Evolutionary conservation across 176 grass and related monocot species (phyloP), one percentile per base, ranked within the genome.

Genomic region (Bothriochloa decipiens): DNA sequence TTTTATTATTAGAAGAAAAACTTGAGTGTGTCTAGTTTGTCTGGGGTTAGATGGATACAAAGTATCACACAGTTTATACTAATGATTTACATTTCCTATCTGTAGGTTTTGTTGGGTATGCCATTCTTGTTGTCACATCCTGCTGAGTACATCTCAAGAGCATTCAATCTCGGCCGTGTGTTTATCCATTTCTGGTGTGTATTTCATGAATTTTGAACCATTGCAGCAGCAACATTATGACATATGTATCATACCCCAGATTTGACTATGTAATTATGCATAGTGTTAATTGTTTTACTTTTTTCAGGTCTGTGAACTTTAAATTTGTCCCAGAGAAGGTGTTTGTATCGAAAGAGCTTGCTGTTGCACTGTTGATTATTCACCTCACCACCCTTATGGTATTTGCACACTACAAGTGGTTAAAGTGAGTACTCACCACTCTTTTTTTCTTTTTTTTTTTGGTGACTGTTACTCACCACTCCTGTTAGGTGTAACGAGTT

Each of bases 131-230:
- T 90, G 80, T 85, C 78, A 42, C 69, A 95, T 92, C 93, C 91
- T 65, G 58, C 92, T 86, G 89, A 89, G 76, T 98, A 95, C 85
- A 87, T 98, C 49, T 89, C 96, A 88, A 84, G 89, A 86, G 96
- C 96, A 76, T 98, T 98, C 86, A 91, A 98, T 79, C 89, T 98
- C 29, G 96, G 93, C 1, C 93, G 93, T 80, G 89, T 98, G 80
- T 98, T 98, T 76, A 96, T 98, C 85, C 96, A 98, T 86, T 95
- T 98, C 87, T 98, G 96, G 96, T 98, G 77, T 66, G 77, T 84
- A 63, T 46, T 72, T 86, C 46, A 22, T 70, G 13, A 85, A 47
- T 72, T 39, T 68, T 64, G 16, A 76, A 73, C 28, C 76, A 74
- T 45, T 82, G 69, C 49, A n/a, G 42, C 20, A 39, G 23, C 81